Conservation (phyloP, 2,329 filamentous ascomycete genomes). For the Pezicula rhizophila region DNA sequence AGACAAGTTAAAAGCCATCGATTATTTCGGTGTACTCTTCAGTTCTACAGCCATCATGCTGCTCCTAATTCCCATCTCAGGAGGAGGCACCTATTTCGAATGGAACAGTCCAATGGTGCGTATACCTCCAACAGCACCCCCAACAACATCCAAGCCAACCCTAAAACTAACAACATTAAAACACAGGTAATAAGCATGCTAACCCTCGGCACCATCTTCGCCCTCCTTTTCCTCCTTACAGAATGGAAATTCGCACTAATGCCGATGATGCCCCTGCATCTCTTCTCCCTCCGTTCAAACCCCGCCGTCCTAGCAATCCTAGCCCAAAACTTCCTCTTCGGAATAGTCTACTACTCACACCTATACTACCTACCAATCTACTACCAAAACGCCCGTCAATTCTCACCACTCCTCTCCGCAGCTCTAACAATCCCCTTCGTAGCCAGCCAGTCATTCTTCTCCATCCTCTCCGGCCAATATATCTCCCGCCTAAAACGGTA, state of each 20-base stretch:
- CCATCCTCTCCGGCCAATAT: slow-evolving; percentile 47
- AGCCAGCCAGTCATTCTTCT: slow-evolving; percentile 37
- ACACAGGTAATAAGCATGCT: slow-evolving; percentile 48
- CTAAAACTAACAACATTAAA: no score
- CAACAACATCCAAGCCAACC: no score
- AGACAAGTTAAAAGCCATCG: slow-evolving; percentile 48
- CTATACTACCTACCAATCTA: slow-evolving; percentile 57
- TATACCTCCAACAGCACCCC: no score
- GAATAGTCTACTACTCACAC: slow-evolving; percentile 51
- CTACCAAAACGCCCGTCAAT: slow-evolving; percentile 46
- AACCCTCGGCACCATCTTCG: slow-evolving; percentile 37
- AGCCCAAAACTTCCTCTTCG: slow-evolving; percentile 53
- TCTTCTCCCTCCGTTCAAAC: slow-evolving; percentile 41
- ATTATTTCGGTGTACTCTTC: slow-evolving; percentile 50
- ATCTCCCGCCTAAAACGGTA: slow-evolving; percentile 52
- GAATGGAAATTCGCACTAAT: slow-evolving; percentile 50
- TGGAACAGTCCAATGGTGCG: slow-evolving; percentile 46
- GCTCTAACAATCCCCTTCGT: slow-evolving; percentile 45
- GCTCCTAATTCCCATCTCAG: slow-evolving; percentile 57
- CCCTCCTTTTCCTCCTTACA: slow-evolving; percentile 44
- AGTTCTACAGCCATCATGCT: slow-evolving; percentile 52
- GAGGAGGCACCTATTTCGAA: slow-evolving; percentile 50
- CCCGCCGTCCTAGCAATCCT: slow-evolving; percentile 48
- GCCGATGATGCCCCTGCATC: slow-evolving; percentile 51
- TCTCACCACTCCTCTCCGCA: slow-evolving; percentile 38